Percentiles rank a stretch among this genome's conserved stretches.
These are phyloP conservation scores for Amaranthus tricolor DNA, from an alignment of 179 eudicot species.

Conservation along the genomic window DNA sequence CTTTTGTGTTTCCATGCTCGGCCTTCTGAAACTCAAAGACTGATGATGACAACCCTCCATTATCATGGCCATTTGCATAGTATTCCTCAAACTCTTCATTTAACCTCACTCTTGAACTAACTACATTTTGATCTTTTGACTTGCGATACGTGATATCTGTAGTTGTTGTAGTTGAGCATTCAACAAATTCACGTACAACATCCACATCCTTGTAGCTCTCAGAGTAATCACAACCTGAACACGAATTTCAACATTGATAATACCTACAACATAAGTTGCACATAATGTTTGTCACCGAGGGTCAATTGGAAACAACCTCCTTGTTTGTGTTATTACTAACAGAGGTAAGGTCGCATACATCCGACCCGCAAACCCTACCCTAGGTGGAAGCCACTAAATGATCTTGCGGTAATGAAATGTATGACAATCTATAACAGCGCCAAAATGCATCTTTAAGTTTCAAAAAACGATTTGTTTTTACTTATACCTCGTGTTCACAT, in stretches of 20 bases:
- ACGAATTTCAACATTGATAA: too few relatives aligned
- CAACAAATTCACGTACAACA: slow-evolving; percentile 33
- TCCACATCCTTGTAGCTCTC: slow-evolving; percentile 44
- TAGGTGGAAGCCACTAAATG: too few relatives aligned
- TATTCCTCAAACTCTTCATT: slow-evolving; percentile 40
- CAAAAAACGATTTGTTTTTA: background rate
- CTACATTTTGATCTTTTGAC: slow-evolving; percentile 18
- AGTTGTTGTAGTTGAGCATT: slow-evolving; percentile 32
- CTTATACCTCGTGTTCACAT: background rate
- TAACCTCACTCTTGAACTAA: slow-evolving; percentile 8
- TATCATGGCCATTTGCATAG: slow-evolving; percentile 38
- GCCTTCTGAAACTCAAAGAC: slow-evolving; percentile 68
- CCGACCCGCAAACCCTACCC: too few relatives aligned
- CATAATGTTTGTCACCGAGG: too few relatives aligned
- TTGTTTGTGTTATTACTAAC: too few relatives aligned
- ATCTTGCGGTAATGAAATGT: background rate
- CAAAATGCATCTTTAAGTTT: background rate
- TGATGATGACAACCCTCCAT: slow-evolving; percentile 29
- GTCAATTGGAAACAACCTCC: too few relatives aligned
- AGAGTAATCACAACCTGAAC: slow-evolving; percentile 30
- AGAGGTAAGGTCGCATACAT: too few relatives aligned
- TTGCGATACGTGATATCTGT: slow-evolving; percentile 17
- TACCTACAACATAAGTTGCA: too few relatives aligned
- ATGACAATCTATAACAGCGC: background rate
- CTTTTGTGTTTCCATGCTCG: slow-evolving; percentile 50